Evolutionary conservation across 345 rosid genomes (phyloP).

Genomic region (Populus tremula): DNA sequence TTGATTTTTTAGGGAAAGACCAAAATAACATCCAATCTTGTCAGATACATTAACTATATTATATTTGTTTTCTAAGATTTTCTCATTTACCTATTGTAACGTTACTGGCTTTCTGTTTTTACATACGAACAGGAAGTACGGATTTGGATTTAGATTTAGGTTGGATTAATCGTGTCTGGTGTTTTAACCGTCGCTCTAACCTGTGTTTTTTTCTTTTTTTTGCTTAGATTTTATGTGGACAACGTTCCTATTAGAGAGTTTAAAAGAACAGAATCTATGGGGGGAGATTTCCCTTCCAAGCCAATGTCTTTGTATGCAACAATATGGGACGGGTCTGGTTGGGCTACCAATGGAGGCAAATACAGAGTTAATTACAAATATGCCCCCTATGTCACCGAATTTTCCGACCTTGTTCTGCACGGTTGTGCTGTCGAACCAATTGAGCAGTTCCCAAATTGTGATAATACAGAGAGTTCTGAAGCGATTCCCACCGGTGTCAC

Average conservation of each 20-base stretch:
- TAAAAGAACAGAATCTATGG: slow-evolving; percentile 63
- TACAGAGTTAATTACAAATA: slow-evolving; percentile 91
- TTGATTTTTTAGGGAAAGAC: neutral
- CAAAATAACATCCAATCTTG: neutral
- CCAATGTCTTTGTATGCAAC: slow-evolving; percentile 95
- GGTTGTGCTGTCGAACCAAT: slow-evolving; percentile 89
- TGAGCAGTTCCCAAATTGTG: slow-evolving; percentile 56
- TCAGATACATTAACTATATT: neutral
- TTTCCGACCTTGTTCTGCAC: slow-evolving; percentile 70
- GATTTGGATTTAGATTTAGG: neutral
- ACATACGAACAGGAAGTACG: neutral
- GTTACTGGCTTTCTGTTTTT: neutral
- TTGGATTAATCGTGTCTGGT: neutral
- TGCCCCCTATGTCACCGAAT: slow-evolving; percentile 65
- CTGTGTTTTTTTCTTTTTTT: neutral
- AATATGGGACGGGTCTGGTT: slow-evolving; percentile 91
- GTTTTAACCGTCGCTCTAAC: neutral
- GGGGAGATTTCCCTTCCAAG: slow-evolving; percentile 86
- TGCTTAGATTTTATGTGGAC: slow-evolving; percentile 74
- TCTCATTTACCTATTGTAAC: neutral
- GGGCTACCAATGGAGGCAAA: slow-evolving; percentile 98
- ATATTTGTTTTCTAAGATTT: neutral
- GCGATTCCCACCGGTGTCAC: slow-evolving; percentile 40
- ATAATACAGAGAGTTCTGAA: slow-evolving; percentile 29
- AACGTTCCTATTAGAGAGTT: slow-evolving; percentile 75